Evolutionary conservation across 176 grass and related monocot genomes (phyloP).

Genomic region (Dendrocalamus sinicus): DNA sequence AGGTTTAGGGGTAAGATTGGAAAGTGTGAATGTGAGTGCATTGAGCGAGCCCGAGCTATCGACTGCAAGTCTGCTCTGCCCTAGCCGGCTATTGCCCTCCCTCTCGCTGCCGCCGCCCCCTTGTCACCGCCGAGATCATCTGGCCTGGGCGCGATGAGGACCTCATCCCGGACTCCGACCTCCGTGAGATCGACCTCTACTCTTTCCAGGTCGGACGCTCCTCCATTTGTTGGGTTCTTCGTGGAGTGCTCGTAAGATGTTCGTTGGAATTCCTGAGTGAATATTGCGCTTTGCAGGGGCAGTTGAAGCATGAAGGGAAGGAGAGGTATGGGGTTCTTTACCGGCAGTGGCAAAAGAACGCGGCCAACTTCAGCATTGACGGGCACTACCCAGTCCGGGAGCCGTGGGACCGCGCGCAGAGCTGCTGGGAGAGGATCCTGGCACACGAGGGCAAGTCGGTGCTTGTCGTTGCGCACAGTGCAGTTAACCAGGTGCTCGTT

Average conservation of each 20-base stretch:
- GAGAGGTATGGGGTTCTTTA: conserved; percentile 29
- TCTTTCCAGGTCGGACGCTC: conserved; percentile 70
- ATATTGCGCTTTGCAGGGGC: conserved; percentile 44
- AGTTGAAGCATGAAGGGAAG: conserved; percentile 89
- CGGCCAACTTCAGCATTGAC: conserved; percentile 74
- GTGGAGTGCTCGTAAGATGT: not conserved
- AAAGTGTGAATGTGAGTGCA: too few species aligned
- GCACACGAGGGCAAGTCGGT: conserved; percentile 75
- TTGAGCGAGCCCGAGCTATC: too few species aligned
- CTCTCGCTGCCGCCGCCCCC: too few species aligned
- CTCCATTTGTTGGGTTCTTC: not conserved
- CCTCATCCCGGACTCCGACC: conserved; percentile 70
- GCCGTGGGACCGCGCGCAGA: conserved; percentile 70
- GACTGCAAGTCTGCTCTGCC: too few species aligned
- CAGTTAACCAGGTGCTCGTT: conserved; percentile 85
- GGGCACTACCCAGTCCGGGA: conserved; percentile 84
- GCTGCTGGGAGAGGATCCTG: conserved; percentile 84
- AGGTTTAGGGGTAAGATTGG: too few species aligned
- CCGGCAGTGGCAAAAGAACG: conserved; percentile 80
- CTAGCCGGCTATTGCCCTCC: too few species aligned
- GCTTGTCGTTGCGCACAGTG: conserved; percentile 96
- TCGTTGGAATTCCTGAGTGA: not conserved
- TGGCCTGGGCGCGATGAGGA: conserved; percentile 59
- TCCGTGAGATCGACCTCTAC: conserved; percentile 96
- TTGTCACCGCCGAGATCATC: conserved; percentile 83